A percentile compares a stretch with the other conserved stretches of the same genome.
Conservation (phyloP, 305 asterid genomes). For the Solanum hybrid region DNA sequence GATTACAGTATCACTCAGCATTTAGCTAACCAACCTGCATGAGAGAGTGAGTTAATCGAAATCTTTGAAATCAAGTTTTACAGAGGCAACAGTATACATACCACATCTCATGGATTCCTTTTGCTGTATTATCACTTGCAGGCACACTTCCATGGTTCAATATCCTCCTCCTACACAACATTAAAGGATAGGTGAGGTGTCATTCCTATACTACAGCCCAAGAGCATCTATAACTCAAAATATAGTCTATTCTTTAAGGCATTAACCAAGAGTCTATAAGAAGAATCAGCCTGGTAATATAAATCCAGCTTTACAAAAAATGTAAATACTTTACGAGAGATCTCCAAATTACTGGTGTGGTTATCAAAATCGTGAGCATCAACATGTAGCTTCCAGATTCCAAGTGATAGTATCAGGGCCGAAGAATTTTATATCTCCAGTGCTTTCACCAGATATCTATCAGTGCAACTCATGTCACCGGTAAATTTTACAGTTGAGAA, state of each 20-base stretch:
- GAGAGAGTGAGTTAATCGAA: not conserved
- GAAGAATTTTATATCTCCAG: not conserved
- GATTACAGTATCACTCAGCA: not conserved
- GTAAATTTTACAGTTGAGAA: not conserved
- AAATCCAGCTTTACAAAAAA: not conserved
- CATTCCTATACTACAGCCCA: not conserved
- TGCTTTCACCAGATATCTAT: not conserved
- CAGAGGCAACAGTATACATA: not conserved
- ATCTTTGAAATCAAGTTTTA: not conserved
- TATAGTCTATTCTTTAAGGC: not conserved
- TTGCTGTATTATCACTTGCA: not conserved
- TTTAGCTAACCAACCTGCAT: not conserved
- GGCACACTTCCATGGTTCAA: not conserved
- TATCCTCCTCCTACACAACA: not conserved
- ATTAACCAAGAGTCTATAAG: not conserved
- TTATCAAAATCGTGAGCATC: not conserved
- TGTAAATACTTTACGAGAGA: not conserved
- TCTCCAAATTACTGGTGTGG: not conserved
- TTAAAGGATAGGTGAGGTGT: not conserved
- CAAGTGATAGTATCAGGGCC: not conserved
- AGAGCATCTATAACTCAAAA: not conserved
- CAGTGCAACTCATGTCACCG: not conserved
- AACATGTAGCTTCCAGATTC: not conserved
- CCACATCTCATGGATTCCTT: not conserved
- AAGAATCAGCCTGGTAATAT: not conserved